These are phyloP conservation scores for Drosera capensis DNA, from an alignment of 148 eudicot genomes.

Conservation along the genomic window DNA sequence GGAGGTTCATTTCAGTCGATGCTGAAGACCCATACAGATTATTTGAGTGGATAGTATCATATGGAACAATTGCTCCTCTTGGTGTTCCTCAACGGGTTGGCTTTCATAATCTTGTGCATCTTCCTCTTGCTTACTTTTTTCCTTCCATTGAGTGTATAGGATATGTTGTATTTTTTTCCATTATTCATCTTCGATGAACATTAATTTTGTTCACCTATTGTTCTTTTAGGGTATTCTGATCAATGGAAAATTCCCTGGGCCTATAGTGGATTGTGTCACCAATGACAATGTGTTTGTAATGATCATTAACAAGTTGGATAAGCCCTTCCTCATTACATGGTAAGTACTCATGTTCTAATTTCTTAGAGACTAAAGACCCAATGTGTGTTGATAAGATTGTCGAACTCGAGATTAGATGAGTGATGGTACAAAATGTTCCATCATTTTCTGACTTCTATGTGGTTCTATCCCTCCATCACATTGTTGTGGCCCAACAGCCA, in stretches of 20 bases:
- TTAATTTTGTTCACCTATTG: background rate
- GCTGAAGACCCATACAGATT: constrained; percentile 64
- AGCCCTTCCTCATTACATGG: constrained; percentile 81
- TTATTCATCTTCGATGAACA: too few species aligned
- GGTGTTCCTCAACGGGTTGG: constrained; percentile 41
- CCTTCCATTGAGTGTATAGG: constrained; percentile 1
- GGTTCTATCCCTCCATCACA: too few species aligned
- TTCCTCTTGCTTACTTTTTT: too few species aligned
- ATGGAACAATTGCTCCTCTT: constrained; percentile 53
- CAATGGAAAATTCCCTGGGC: constrained; percentile 76
- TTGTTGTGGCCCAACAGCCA: too few species aligned
- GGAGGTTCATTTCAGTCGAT: too few species aligned
- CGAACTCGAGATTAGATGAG: background rate
- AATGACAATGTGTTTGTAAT: constrained; percentile 55
- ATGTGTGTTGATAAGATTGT: background rate
- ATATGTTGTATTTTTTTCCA: background rate
- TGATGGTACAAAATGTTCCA: too few species aligned
- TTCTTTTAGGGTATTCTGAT: constrained; percentile 48
- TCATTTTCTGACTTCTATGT: too few species aligned
- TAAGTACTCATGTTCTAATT: too few species aligned
- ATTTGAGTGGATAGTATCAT: constrained; percentile 41
- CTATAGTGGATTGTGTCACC: constrained; percentile 37
- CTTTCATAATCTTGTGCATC: background rate
- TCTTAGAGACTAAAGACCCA: background rate
- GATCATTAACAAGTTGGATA: constrained; percentile 45